Base-by-base conservation (phyloP, 2,329 filamentous ascomycete genomes). In the Parastagonospora avenae region DNA sequence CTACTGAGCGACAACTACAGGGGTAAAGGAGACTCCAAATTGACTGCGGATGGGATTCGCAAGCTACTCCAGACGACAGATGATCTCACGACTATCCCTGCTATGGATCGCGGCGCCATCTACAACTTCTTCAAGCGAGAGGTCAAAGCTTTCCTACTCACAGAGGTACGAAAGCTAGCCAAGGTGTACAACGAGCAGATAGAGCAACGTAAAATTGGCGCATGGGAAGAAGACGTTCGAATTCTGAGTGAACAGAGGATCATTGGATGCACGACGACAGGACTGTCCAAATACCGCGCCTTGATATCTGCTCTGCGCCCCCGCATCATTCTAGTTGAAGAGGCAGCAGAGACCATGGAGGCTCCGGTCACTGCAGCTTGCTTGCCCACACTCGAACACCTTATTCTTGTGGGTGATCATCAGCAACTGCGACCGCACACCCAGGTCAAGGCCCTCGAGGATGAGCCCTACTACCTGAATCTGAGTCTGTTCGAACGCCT, bases 401-500 rank as follows among this genome's bases (percentile, higher is more conserved):
- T 89, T 29, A 83, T 89, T 46, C 76, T 89, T 1, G 84, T 95
- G 0, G 91, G 91, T 1, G 91, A 95, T 64, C 91, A 95, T 60
- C 83, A 90, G 70, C 91, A 95, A 65, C 78, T 95, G 2, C 83
- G 86, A 8, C 90, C 87, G 0, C 83, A 86, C 39, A 89, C 86
- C 49, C 82, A 88, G 38, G 78, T 89, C 1, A 75, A 74, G 2
- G 80, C 82, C 1, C 80, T 92, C 1, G 82, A 82, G 31, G 73
- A 76, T 0, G 69, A 80, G 0, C 88, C 88, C 0, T 91, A 83
- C 67, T 80, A 84, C 56, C 78, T 94, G 31, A 84, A 89, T 29
- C 74, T 91, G 0, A 94, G 90, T 0, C 81, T 95, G 62, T 95
- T 95, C 61, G 89, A 95, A 73, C 82, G 91, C 1, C 78, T 95